Percentiles rank a stretch among this genome's conserved stretches.
phyloP scores from a whole-genome alignment of 75 land plant genomes.

The Gnetum montanum region DNA sequence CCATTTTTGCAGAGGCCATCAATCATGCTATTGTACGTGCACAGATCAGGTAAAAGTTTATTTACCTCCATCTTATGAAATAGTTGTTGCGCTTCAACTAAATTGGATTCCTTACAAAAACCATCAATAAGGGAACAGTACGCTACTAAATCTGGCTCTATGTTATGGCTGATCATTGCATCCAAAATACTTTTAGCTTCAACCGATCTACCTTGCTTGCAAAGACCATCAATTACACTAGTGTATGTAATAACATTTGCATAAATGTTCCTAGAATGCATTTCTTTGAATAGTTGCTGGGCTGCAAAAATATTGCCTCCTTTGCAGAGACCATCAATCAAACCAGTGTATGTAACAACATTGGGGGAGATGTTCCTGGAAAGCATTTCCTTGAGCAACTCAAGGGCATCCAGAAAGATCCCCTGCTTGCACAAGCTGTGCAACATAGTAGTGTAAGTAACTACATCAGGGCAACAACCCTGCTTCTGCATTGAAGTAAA shows the following conservation, averaged over 20 bases:
- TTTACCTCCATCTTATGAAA: slow-evolving; percentile 2
- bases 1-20: slow-evolving; percentile 10
- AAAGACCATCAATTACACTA: slow-evolving; percentile 4
- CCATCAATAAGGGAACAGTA: slow-evolving; percentile 4
- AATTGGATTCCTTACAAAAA: slow-evolving; percentile 1
- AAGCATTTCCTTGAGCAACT: slow-evolving; percentile 1
- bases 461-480: slow-evolving; percentile 11
- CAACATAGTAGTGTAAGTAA: slow-evolving; percentile 7
- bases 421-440: slow-evolving; percentile 11
- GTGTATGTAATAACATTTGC: slow-evolving; percentile 6
- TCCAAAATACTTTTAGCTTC: slow-evolving; percentile 1
- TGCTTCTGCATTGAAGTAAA: slow-evolving; percentile 3
- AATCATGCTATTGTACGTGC: slow-evolving; percentile 12
- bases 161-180: not conserved
- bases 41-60: slow-evolving; percentile 2
- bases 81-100: slow-evolving; percentile 3
- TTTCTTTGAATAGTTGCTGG: slow-evolving; percentile 1
- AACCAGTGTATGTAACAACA: slow-evolving; percentile 10
- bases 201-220: slow-evolving; percentile 1
- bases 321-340: slow-evolving; percentile 15
- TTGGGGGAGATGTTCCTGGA: slow-evolving; percentile 5
- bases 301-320: slow-evolving; percentile 3
- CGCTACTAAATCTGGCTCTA: slow-evolving; percentile 1
- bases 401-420: slow-evolving; percentile 1
- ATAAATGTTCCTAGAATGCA: not conserved